Percentiles rank a stretch among this genome's conserved stretches.
These are phyloP conservation scores for Coemansia sp. DNA, from an alignment of 192 early-diverging fungal species.

Conservation along the genomic window DNA sequence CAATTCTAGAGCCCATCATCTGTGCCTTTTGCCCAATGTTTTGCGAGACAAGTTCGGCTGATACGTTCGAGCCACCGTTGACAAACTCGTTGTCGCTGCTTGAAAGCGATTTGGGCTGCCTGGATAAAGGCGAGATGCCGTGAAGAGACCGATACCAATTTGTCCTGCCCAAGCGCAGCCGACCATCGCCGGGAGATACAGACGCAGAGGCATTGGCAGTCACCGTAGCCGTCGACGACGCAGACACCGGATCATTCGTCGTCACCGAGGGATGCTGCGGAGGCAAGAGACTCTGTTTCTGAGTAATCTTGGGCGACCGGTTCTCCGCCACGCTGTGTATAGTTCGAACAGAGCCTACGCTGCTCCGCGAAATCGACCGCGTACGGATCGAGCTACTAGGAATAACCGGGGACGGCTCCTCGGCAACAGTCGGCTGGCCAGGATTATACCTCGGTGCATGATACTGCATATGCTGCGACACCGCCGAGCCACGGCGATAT, in stretches of 20 bases:
- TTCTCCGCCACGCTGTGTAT: not conserved
- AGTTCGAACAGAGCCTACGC: conserved; percentile 24
- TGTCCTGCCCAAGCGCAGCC: conserved; percentile 26
- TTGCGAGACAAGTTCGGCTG: not conserved
- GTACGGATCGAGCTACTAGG: conserved; percentile 18
- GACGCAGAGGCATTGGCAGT: not conserved
- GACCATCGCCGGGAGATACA: conserved; percentile 10
- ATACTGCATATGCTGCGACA: conserved; percentile 12
- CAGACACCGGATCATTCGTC: not conserved
- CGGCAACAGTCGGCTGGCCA: conserved; percentile 12
- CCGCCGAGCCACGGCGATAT: not conserved
- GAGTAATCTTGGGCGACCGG: not conserved
- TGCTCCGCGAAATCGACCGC: conserved; percentile 43
- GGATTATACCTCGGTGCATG: conserved; percentile 6
- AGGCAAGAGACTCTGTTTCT: not conserved
- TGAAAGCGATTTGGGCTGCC: conserved; percentile 42
- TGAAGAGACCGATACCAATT: conserved; percentile 48
- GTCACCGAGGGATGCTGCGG: not conserved
- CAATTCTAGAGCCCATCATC: not conserved
- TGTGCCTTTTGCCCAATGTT: not conserved
- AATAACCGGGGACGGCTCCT: not conserved
- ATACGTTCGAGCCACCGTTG: conserved; percentile 2
- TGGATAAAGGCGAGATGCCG: conserved; percentile 45
- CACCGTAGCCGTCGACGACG: not conserved
- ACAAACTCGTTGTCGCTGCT: conserved; percentile 40